Evolutionary conservation across 768 basidiomycete species (phyloP), one percentile per base, ranked within the genome.

Genomic region (Serendipita sp.): DNA sequence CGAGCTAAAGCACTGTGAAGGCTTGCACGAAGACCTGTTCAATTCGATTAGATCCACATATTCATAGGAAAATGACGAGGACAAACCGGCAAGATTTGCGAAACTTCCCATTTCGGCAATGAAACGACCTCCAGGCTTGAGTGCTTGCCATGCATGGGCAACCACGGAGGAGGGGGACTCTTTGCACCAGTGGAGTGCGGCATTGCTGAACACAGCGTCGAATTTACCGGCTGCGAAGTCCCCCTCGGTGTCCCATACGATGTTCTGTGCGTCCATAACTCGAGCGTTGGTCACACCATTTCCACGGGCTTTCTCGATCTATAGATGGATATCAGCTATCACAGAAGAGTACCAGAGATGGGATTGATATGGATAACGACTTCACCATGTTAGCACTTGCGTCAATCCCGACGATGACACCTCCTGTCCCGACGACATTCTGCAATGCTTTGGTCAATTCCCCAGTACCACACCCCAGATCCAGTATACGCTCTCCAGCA

Each of bases 181-280:
- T 72, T 88, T 91, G 73, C 89, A 92, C 91, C 90, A 93, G 69
- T 94, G 91, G 66, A 93, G 70, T 2, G 80, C 78, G 0, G 91
- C 88, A 66, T 86, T 90, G 63, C 84, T 85, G 75, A 93, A 93
- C 1, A 86, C 85, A 0, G 82, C 83, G 69, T 91, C 86, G 44
- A 65, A 66, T 1, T 11, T 33, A 2, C 34, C 16, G 1, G 18
- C 2, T 29, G 4, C 2, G 36, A 60, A 29, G 31, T 8, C 43
- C 5, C 13, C 40, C 15, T 67, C 60, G 58, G 66, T 8, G 0
- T 66, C 60, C 2, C 68, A 63, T n/a, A 62, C 63, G n/a, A 72
- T 68, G 3, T 64, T 45, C 23, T 63, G 50, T 1, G 63, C 64
- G 66, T 88, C 86, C 15, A 77, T 75, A 27, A 82, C 73, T 53